These are phyloP conservation scores for Clonostachys chloroleuca DNA, from an alignment of 2,329 filamentous ascomycete species.

Conservation along the genomic window DNA sequence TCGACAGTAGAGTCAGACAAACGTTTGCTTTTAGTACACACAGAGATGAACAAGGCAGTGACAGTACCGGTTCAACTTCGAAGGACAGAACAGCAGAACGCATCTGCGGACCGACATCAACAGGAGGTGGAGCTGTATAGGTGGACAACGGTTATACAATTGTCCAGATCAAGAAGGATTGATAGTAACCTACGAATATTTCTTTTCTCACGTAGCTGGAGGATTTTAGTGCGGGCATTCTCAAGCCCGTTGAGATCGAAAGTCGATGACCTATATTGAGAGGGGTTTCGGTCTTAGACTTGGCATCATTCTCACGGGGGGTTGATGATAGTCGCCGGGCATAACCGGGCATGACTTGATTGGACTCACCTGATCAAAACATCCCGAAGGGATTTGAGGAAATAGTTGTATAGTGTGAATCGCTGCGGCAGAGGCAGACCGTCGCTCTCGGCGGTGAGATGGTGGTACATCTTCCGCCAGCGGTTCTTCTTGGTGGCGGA, in stretches of 20 bases:
- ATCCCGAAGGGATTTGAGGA: conserved; percentile 41
- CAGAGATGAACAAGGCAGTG: not conserved
- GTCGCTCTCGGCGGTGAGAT: conserved; percentile 46
- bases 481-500: conserved; percentile 39
- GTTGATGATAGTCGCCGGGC: too few species aligned
- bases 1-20: not conserved
- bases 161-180: not conserved
- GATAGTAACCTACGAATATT: conserved; percentile 38
- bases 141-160: too few species aligned
- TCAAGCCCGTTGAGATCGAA: conserved; percentile 55
- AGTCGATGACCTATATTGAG: conserved; percentile 27
- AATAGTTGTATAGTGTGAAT: conserved; percentile 53
- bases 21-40: conserved; percentile 3
- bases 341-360: not conserved
- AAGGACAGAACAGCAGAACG: conserved; percentile 19
- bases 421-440: conserved; percentile 45
- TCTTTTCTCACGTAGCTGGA: conserved; percentile 47
- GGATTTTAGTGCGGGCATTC: conserved; percentile 37
- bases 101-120: conserved; percentile 24
- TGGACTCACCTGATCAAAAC: conserved; percentile 44
- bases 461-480: conserved; percentile 56
- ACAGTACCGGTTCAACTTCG: conserved; percentile 11
- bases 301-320: not conserved
- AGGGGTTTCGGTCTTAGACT: too few species aligned
- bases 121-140: conserved; percentile 23